Base-by-base conservation (phyloP, 2,329 filamentous ascomycete genomes). In the Taxawa tesnikishii region DNA sequence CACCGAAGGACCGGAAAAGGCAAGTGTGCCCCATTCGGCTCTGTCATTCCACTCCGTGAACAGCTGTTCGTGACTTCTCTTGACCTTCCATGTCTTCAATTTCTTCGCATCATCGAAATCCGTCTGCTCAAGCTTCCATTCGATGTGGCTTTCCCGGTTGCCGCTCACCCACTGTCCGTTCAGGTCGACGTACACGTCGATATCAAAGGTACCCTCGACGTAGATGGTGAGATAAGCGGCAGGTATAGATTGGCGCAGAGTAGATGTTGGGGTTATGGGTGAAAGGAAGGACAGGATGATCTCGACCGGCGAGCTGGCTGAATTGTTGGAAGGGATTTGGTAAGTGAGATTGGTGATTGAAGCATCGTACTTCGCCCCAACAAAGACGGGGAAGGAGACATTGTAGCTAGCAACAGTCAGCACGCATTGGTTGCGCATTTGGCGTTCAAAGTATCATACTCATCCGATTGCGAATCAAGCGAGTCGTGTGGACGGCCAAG, bases 21-120 rank as follows among this genome's bases (percentile, higher is more conserved):
- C 72, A 36, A 92, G 55, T 16, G 75, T 79, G 4, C 84, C 84
- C 84, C 84, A 92, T 68, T 92, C 83, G 1, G 79, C 71, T 26
- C 78, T 77, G 46, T 92, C 84, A 26, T 58, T 58, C 34, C 68
- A 68, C 53, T 92, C 84, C 1, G 79, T 82, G 33, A 90, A 70
- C n/a, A 82, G 62, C 50, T 79, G 64, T 53, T 88, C 72, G 5
- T 64, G 51, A 36, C 59, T 59, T 24, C 75, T 66, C 34, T 67
- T 65, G 17, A 83, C 62, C 38, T 65, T 71, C 75, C 76, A 83
- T 1, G 74, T 76, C 58, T 82, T 80, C n/a, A 43, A 29, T 16
- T 26, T 18, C 29, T 52, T 37, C 18, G 42, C 36, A 33, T 53
- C 15, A 45, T 59, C 52, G 3, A 59, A 54, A 5, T 57, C 47